A percentile compares a stretch with the other conserved stretches of the same genome.
These are phyloP conservation scores for Paramecium primaurelia DNA, from an alignment of 73 alveolate species.

Conservation along the genomic window DNA sequence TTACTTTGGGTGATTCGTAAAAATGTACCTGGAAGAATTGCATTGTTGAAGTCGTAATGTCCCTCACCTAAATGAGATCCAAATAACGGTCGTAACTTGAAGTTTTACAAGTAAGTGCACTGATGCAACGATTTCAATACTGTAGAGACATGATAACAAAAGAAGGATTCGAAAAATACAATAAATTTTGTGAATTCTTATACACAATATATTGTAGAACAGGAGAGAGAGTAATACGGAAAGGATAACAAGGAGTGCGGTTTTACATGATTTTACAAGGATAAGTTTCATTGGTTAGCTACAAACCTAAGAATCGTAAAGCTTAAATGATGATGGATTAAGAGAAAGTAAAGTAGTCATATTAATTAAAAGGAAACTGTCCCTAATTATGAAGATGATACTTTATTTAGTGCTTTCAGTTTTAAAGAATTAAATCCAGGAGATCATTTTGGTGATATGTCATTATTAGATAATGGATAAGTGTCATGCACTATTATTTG, in stretches of 20 bases:
- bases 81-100: background rate
- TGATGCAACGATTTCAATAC: background rate
- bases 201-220: background rate
- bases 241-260: background rate
- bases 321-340: background rate
- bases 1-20: background rate
- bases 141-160: background rate
- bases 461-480: background rate
- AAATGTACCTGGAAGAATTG: background rate
- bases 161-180: background rate
- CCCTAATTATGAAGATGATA: background rate
- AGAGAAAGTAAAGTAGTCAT: background rate
- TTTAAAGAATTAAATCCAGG: background rate
- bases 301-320: constrained; percentile 1
- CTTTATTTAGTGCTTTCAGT: background rate
- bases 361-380: background rate
- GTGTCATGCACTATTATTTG: background rate
- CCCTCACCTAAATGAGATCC: background rate
- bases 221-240: background rate
- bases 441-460: constrained; percentile 32
- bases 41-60: constrained; percentile 26
- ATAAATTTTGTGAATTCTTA: background rate
- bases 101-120: background rate
- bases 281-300: background rate
- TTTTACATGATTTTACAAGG: background rate